Conservation (phyloP, 129 eudicot species). For the Escallonia rubra region DNA sequence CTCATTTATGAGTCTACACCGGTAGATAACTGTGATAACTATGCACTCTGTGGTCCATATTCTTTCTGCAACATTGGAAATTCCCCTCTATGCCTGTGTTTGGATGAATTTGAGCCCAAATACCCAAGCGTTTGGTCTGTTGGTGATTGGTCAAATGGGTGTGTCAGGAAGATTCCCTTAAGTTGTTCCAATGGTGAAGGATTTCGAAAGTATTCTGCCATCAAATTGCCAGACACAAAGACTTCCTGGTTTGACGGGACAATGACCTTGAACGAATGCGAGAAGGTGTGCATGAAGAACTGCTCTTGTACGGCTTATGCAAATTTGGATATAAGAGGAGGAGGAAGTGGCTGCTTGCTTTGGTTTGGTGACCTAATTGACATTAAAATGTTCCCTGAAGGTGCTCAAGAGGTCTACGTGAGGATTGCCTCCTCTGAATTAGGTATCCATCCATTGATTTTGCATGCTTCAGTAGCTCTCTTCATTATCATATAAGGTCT, state of each 20-base stretch:
- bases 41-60: no score
- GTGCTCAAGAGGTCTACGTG: conserved; percentile 21
- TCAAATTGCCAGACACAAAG: conserved; percentile 18
- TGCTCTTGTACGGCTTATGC: conserved; percentile 20
- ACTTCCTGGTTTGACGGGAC: conserved; percentile 10
- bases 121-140: no score
- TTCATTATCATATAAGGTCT: background rate
- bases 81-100: no score
- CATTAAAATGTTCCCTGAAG: conserved; percentile 13
- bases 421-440: conserved; percentile 23
- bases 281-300: conserved; percentile 7
- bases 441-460: background rate
- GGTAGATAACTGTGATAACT: no score
- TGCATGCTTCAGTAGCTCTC: background rate
- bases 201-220: conserved; percentile 5
- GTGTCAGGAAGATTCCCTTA: no score
- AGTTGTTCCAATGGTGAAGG: conserved; percentile 12
- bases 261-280: conserved; percentile 13
- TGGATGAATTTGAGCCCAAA: no score
- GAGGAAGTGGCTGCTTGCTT: conserved; percentile 26
- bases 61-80: no score
- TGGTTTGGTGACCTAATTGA: conserved; percentile 27
- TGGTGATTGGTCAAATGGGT: no score
- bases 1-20: no score
- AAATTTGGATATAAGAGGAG: conserved; percentile 10